Evolutionary conservation across 495 filamentous ascomycete species (phyloP), one percentile per base, ranked within the genome.

Genomic region (Aspergillus homomorphus): DNA sequence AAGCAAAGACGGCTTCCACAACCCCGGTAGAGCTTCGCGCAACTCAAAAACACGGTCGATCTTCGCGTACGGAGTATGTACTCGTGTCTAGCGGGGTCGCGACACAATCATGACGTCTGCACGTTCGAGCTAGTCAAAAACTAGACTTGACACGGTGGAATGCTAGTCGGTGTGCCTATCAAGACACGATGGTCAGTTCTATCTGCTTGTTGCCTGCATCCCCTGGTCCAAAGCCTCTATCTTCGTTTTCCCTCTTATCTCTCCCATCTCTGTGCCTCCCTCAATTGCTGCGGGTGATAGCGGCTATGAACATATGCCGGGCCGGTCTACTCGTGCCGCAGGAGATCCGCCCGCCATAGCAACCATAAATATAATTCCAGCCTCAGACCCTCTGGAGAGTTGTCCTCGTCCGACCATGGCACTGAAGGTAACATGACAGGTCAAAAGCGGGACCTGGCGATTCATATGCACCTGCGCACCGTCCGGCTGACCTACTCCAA

Each of bases 61-160:
- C 48, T 28, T 51, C 48, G 48, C 21, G 48, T 24, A 30, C 24
- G 24, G 48, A n/a, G 48, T 24, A 30, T 18, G 24, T 38, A 38
- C 33, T 51, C 48, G 48, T 51, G 24, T 16, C 48, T 51, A 5
- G 48, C 22, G 48, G 48, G 45, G 45, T 46, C 45, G 9, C 18
- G 48, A 51, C 23, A 51, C 48, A 24, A 28, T 12, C 48, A 51
- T 51, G 48, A 51, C 48, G 48, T 51, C 28, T 51, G 28, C 48
- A 51, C 23, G 24, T 51, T 30, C 48, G 48, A 16, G 18, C 48
- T 51, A 51, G 48, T 28, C 16, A 2, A 38, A 38, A 38, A 19
- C 7, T 24, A 50, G 24, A 30, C 23, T 23, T 28, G 48, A 51
- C 15, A 23, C 48, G 23, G 24, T 51, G 15, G 48, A 15, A 38